A percentile compares a stretch with the other conserved stretches of the same genome.
phyloP scores from a whole-genome alignment of 371 early-diverging fungal genomes.

The Actinomortierella wolfii region DNA sequence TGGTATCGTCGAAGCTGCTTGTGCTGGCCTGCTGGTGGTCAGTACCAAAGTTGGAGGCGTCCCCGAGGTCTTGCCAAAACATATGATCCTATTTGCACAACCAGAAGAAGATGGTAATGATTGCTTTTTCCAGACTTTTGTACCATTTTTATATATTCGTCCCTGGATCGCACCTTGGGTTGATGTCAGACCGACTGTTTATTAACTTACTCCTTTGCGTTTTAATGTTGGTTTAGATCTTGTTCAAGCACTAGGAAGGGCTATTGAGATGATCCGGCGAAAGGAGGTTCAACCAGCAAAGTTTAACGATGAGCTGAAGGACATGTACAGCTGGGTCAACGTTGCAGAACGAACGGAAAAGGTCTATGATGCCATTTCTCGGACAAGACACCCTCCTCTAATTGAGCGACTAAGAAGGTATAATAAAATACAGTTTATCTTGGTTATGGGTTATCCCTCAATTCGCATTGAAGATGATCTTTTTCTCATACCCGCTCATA shows the following conservation, averaged over 20 bases:
- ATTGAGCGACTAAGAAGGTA: constrained; percentile 82
- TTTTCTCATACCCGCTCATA: background rate
- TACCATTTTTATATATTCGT: too few species aligned
- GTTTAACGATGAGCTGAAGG: constrained; percentile 84
- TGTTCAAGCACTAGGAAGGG: constrained; percentile 71
- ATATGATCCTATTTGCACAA: constrained; percentile 94
- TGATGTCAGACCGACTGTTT: too few species aligned
- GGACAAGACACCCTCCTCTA: constrained; percentile 69
- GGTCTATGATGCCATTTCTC: constrained; percentile 75
- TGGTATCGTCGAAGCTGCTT: constrained; percentile 98
- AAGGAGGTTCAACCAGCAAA: constrained; percentile 71
- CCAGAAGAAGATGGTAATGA: constrained; percentile 89
- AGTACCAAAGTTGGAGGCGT: constrained; percentile 99
- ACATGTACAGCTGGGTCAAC: constrained; percentile 96
- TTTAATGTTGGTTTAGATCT: constrained; percentile 57
- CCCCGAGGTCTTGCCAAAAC: constrained; percentile 95
- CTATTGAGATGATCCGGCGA: constrained; percentile 74
- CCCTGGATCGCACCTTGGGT: too few species aligned
- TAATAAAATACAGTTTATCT: background rate
- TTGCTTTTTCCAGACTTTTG: background rate
- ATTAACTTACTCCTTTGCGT: background rate
- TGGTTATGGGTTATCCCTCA: background rate
- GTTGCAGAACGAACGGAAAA: constrained; percentile 93
- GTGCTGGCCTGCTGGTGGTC: constrained; percentile 93
- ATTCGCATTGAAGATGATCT: background rate